Base-by-base conservation (phyloP, 208 protist species). In the Leishmania mexicana region DNA sequence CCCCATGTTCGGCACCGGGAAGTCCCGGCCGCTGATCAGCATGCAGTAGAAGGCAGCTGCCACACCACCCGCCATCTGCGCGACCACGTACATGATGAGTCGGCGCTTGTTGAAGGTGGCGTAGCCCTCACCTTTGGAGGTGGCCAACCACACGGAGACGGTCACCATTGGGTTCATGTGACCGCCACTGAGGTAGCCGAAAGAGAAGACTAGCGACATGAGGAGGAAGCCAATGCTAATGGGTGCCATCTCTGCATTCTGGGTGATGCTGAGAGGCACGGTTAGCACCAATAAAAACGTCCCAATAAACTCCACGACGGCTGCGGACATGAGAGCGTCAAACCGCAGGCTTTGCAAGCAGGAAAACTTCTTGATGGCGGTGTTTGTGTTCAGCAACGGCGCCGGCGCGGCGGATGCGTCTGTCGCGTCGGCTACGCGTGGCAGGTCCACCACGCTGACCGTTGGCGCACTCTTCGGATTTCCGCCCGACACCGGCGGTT, bases 131-230 rank as follows among this genome's bases (percentile, higher is more conserved):
- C 80, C 84, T 65, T 83, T 75, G 60, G 89, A 80, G 53, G 84
- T 91, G 76, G 87, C 91, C 42, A 96, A 79, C 88, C 88, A 96
- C 42, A 96, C 90, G 17, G 93, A 89, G 80, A 95, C 84, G n/a
- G 90, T 91, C 38, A 96, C 90, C 82, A 93, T 92, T 13, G 93
- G 93, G 78, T 96, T 96, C n/a, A 96, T 57, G 78, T 96, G 93
- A 2, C 93, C 93, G 17, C 93, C 93, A 76, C 91, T 95, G 70
- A 96, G 76, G 84, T 96, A 96, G 45, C 90, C 90, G 81, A 96
- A 95, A 28, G 91, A 92, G 76, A 96, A 95, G 51, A 95, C 89
- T 19, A 96, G 79, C 21, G 91, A 92, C 87, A 94, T 90, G 51
- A 95, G 83, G 80, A 95, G 86, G 71, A 96, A 95, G 35, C 93